phyloP scores from a whole-genome alignment of 495 filamentous ascomycete genomes.

The Aspergillus ostianus region DNA sequence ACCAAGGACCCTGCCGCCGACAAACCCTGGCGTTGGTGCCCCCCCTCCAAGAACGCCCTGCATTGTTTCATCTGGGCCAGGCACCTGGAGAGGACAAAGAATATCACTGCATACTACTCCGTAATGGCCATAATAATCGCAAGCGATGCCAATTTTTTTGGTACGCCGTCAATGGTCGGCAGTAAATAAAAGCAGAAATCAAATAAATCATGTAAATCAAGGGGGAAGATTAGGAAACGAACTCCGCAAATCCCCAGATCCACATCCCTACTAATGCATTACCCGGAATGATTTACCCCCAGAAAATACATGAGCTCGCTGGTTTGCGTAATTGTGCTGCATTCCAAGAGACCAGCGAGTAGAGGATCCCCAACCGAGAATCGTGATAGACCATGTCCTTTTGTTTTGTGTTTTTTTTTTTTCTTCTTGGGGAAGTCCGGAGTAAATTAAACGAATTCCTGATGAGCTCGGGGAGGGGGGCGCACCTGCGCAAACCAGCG shows the following conservation, averaged over 20 bases:
- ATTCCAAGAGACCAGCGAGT: background rate
- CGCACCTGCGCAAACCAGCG: background rate
- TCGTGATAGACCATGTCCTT: background rate
- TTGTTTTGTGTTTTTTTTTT: background rate
- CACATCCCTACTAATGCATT: slow-evolving; percentile 10
- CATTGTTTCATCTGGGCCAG: slow-evolving; percentile 19
- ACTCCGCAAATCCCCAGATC: slow-evolving; percentile 23
- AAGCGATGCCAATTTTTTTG: no score
- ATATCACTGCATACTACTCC: background rate
- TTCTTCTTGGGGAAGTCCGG: background rate
- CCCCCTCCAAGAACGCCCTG: slow-evolving; percentile 12
- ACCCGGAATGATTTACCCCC: slow-evolving; percentile 9
- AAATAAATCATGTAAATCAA: slow-evolving; percentile 6
- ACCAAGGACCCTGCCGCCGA: slow-evolving; percentile 1
- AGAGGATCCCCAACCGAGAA: background rate
- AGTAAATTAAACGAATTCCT: slow-evolving; percentile 2
- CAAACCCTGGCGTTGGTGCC: background rate
- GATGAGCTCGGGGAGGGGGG: background rate
- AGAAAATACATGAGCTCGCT: background rate
- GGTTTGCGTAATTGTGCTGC: background rate
- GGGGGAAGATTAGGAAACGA: slow-evolving; percentile 16
- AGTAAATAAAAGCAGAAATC: background rate
- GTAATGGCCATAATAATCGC: background rate
- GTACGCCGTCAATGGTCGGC: no score
- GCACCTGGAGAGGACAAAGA: slow-evolving; percentile 2